These are phyloP conservation scores for Entophlyctis luteolus DNA, from an alignment of 192 early-diverging fungal genomes.

Conservation along the genomic window DNA sequence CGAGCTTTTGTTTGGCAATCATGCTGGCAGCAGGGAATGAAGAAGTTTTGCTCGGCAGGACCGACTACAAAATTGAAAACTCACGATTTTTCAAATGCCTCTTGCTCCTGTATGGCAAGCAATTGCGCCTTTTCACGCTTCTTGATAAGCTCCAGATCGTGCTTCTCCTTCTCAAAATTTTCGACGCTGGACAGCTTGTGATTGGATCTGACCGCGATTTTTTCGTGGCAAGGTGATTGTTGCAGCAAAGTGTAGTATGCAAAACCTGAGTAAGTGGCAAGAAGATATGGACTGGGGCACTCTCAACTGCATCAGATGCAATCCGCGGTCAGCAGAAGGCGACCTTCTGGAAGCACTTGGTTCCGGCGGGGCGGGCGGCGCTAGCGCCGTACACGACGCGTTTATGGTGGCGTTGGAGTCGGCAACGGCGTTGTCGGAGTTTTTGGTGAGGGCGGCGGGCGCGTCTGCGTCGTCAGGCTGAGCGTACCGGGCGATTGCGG, in stretches of 20 bases:
- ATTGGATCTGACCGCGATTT: too few species aligned
- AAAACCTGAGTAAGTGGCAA: not conserved
- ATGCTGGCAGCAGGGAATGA: not conserved
- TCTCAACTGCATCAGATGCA: not conserved
- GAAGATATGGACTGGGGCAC: not conserved
- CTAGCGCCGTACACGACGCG: not conserved
- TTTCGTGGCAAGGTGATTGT: not conserved
- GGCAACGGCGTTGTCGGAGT: not conserved
- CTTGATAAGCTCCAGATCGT: not conserved
- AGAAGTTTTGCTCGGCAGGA: not conserved
- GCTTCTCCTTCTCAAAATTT: conserved; percentile 11
- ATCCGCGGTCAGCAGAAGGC: not conserved
- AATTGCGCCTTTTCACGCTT: not conserved
- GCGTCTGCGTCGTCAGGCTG: not conserved
- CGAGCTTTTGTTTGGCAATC: conserved; percentile 12
- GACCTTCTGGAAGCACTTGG: too few species aligned
- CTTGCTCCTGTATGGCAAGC: not conserved
- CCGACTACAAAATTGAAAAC: not conserved
- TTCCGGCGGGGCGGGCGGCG: too few species aligned
- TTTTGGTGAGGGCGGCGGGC: not conserved
- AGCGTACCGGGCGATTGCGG: not conserved
- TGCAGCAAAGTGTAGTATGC: not conserved
- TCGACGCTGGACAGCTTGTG: not conserved
- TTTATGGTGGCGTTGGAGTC: conserved; percentile 10
- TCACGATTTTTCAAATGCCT: conserved; percentile 16